Evolutionary conservation across 441 rosid genomes (phyloP).

Genomic region (Theobroma grandiflorum): DNA sequence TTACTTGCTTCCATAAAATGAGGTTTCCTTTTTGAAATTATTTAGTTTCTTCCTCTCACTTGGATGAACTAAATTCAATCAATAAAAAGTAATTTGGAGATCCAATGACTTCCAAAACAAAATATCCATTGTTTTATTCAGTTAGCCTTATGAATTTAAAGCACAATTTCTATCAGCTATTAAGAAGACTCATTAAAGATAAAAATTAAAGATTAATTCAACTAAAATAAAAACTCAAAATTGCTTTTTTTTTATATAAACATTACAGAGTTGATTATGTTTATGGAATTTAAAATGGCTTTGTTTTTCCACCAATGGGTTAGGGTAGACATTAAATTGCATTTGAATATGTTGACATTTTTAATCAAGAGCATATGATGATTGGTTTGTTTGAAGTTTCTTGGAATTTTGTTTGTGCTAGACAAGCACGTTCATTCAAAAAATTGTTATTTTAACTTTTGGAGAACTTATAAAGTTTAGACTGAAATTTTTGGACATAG

Average conservation of each 20-base stretch:
- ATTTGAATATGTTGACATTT: too few relatives aligned
- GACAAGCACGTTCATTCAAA: too few relatives aligned
- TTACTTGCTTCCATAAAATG: not conserved
- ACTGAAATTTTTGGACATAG: too few relatives aligned
- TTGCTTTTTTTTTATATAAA: not conserved
- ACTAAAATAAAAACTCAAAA: too few relatives aligned
- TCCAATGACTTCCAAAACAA: not conserved
- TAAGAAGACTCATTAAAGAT: not conserved
- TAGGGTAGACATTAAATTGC: too few relatives aligned
- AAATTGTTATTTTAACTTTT: too few relatives aligned
- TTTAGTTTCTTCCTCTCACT: not conserved
- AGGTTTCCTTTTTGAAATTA: not conserved
- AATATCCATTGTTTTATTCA: not conserved
- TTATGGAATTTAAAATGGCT: not conserved
- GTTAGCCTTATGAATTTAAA: slow-evolving; percentile 2
- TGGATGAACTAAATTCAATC: not conserved
- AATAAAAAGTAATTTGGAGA: not conserved
- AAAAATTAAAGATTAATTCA: not conserved
- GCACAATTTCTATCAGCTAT: not conserved
- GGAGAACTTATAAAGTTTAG: too few relatives aligned
- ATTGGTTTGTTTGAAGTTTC: too few relatives aligned
- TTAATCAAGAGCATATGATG: too few relatives aligned
- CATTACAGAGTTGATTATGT: not conserved
- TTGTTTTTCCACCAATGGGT: not conserved
- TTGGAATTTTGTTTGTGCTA: too few relatives aligned